Evolutionary conservation across 169 alveolate genomes (phyloP).

Genomic region (Cryptosporidium ubiquitum): DNA sequence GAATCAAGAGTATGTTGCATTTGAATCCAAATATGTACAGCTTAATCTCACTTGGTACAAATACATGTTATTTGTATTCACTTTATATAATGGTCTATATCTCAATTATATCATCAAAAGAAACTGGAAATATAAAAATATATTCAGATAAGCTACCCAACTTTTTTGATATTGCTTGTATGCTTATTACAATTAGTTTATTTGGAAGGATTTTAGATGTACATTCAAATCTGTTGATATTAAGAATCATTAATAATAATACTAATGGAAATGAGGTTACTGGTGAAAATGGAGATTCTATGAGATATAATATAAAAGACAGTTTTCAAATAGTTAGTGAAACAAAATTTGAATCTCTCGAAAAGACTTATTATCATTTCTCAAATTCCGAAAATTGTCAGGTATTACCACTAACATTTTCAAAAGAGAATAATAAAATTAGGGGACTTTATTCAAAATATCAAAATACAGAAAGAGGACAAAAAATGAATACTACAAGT

Average conservation of each 20-base stretch:
- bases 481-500: not conserved
- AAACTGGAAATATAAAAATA: not conserved
- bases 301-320: constrained; percentile 16
- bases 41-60: constrained; percentile 52
- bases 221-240: constrained; percentile 27
- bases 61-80: constrained; percentile 50
- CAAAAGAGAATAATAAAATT: not conserved
- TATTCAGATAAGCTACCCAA: constrained; percentile 55
- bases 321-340: constrained; percentile 1
- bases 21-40: constrained; percentile 39
- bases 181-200: constrained; percentile 56
- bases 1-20: constrained; percentile 8
- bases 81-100: constrained; percentile 37
- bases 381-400: constrained; percentile 16
- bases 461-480: not conserved
- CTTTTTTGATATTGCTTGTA: constrained; percentile 64
- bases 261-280: not conserved
- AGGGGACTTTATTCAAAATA: not conserved
- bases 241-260: constrained; percentile 21
- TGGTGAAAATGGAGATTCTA: not conserved
- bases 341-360: constrained; percentile 15
- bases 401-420: not conserved
- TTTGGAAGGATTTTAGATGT: constrained; percentile 67
- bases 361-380: constrained; percentile 41
- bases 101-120: constrained; percentile 22